Evolutionary conservation across 768 basidiomycete genomes (phyloP).

Genomic region (Agrocybe pediades): DNA sequence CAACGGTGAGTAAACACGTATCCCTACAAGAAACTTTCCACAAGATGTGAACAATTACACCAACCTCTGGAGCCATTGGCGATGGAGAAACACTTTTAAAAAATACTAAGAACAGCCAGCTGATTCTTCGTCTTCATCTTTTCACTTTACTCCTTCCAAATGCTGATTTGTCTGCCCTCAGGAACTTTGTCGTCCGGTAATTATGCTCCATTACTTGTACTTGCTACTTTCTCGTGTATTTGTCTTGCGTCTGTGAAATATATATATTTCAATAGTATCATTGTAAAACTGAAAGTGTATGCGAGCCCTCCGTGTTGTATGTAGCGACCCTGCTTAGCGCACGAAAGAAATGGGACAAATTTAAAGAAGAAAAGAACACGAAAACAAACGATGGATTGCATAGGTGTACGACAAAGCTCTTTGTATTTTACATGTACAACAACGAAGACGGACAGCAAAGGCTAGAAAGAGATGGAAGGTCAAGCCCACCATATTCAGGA

Average conservation of each 20-base stretch:
- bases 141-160: not conserved
- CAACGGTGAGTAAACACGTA: slow-evolving; percentile 10
- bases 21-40: slow-evolving; percentile 11
- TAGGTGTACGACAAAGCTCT: not conserved
- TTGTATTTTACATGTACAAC: not conserved
- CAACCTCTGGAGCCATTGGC: slow-evolving; percentile 45
- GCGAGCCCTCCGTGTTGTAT: too few relatives aligned
- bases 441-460: not conserved
- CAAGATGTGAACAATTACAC: slow-evolving; percentile 49
- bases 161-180: not conserved
- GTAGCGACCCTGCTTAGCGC: too few relatives aligned
- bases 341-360: too few relatives aligned
- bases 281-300: too few relatives aligned
- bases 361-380: too few relatives aligned
- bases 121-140: slow-evolving; percentile 31
- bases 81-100: slow-evolving; percentile 44
- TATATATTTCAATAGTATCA: too few relatives aligned
- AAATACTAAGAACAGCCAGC: slow-evolving; percentile 69
- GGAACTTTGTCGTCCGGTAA: not conserved
- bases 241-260: too few relatives aligned
- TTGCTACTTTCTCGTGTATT: too few relatives aligned
- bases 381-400: too few relatives aligned
- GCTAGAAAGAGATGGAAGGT: not conserved
- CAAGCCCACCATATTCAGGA: not conserved
- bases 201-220: not conserved